phyloP scores from a whole-genome alignment of 208 protist species.

The Phytomonas sp. region DNA sequence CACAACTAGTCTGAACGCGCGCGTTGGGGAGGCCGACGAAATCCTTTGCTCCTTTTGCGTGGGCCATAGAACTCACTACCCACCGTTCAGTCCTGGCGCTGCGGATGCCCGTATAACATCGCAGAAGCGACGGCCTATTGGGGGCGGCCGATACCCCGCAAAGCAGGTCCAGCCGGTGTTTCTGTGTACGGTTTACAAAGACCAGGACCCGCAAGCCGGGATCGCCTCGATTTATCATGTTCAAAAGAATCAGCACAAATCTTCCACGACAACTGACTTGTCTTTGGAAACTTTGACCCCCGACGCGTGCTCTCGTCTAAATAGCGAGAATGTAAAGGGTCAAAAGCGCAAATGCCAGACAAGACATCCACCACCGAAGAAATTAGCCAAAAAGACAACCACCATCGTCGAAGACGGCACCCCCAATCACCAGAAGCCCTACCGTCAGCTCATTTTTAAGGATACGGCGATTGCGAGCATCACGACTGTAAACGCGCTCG shows the following conservation, averaged over 20 bases:
- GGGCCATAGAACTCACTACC: background rate
- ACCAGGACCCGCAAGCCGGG: background rate
- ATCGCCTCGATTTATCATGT: background rate
- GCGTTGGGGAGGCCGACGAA: background rate
- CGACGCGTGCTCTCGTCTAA: background rate
- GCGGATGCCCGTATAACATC: background rate
- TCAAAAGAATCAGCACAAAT: background rate
- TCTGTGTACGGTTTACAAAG: background rate
- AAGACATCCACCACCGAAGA: background rate
- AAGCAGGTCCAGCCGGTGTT: background rate
- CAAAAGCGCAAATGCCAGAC: background rate
- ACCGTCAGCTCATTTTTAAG: slow-evolving; percentile 20
- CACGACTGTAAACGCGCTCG: slow-evolving; percentile 21
- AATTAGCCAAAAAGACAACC: background rate
- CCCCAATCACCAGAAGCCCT: slow-evolving; percentile 10
- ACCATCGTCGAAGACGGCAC: background rate
- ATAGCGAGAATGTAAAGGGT: background rate
- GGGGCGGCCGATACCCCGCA: background rate
- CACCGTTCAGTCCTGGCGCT: background rate
- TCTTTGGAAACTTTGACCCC: background rate
- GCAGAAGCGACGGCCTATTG: background rate
- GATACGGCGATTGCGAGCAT: slow-evolving; percentile 23
- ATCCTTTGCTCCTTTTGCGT: slow-evolving; percentile 19
- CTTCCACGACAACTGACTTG: background rate
- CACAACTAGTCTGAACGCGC: slow-evolving; percentile 14